phyloP scores from a whole-genome alignment of 352 stramenopile species.

The Thraustochytrium striatum region DNA sequence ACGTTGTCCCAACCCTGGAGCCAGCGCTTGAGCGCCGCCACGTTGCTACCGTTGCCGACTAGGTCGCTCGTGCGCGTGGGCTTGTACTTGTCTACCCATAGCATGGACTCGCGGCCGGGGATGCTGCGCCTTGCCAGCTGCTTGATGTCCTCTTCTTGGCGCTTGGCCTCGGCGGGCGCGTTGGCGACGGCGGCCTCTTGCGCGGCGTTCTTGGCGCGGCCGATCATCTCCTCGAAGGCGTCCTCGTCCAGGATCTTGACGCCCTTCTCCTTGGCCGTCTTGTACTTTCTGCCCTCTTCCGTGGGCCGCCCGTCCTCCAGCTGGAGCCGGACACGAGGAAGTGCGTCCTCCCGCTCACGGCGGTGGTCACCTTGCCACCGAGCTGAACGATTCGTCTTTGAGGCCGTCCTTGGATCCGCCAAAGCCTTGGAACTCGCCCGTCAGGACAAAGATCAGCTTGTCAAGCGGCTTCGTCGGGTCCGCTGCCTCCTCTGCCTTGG shows the following conservation, averaged over 20 bases:
- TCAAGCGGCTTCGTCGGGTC: background rate
- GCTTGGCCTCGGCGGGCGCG: background rate
- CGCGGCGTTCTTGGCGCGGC: background rate
- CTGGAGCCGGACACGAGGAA: conserved; percentile 66
- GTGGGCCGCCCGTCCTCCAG: conserved; percentile 68
- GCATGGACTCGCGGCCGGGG: background rate
- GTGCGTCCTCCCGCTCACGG: conserved; percentile 67
- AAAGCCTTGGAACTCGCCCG: conserved; percentile 21
- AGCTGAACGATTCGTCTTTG: conserved; percentile 39
- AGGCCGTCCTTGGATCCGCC: background rate
- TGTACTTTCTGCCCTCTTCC: conserved; percentile 54
- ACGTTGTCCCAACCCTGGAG: conserved; percentile 56
- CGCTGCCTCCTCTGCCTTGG: background rate
- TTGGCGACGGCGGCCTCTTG: background rate
- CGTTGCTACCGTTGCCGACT: conserved; percentile 50
- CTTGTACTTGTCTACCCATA: conserved; percentile 53
- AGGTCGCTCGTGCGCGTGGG: conserved; percentile 58
- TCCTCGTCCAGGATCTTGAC: conserved; percentile 29
- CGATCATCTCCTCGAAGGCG: conserved; percentile 13
- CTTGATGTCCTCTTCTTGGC: background rate
- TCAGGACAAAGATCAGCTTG: conserved; percentile 27
- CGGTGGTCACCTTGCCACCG: conserved; percentile 64
- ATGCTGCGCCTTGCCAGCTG: background rate
- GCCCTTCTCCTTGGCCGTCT: conserved; percentile 45
- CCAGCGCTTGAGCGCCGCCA: conserved; percentile 52